A percentile compares a stretch with the other conserved stretches of the same genome.
Conservation (phyloP, 2,329 filamentous ascomycete genomes). For the Claviceps maximensis region DNA sequence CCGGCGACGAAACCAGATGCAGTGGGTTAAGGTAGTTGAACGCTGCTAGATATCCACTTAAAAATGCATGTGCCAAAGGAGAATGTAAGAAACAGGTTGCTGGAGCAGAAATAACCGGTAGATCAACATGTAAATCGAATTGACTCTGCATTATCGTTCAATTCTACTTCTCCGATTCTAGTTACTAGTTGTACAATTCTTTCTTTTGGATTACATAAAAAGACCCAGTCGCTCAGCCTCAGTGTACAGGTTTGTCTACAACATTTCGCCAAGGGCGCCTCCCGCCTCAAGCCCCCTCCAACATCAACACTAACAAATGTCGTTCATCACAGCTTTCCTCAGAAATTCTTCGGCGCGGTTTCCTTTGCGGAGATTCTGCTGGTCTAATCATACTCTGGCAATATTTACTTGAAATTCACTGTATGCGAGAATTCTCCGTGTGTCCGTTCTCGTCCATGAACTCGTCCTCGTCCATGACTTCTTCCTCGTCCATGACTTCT, state of each 20-base stretch:
- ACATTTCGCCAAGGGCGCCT: not conserved
- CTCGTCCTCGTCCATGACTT: too few relatives aligned
- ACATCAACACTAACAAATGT: not conserved
- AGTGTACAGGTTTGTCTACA: constrained; percentile 4
- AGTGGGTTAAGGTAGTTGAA: not conserved
- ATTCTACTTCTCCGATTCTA: not conserved
- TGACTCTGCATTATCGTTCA: not conserved
- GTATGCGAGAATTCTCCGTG: constrained; percentile 11
- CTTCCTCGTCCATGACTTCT: not conserved
- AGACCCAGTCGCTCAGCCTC: constrained; percentile 1
- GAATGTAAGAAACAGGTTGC: not conserved
- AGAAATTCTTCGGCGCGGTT: not conserved
- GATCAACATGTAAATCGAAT: not conserved
- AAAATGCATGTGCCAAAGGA: not conserved
- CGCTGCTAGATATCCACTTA: not conserved
- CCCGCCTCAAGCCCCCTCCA: not conserved
- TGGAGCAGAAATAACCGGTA: not conserved
- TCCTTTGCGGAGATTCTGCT: too few relatives aligned
- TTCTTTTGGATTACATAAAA: constrained; percentile 1
- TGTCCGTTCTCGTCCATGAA: too few relatives aligned
- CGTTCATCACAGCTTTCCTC: not conserved
- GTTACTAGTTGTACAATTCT: constrained; percentile 8
- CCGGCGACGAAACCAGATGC: not conserved
- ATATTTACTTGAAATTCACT: constrained; percentile 15
- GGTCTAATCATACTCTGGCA: not conserved